Evolutionary conservation across 495 filamentous ascomycete species (phyloP), one percentile per base, ranked within the genome.

Genomic region (Penicillium antarcticum): DNA sequence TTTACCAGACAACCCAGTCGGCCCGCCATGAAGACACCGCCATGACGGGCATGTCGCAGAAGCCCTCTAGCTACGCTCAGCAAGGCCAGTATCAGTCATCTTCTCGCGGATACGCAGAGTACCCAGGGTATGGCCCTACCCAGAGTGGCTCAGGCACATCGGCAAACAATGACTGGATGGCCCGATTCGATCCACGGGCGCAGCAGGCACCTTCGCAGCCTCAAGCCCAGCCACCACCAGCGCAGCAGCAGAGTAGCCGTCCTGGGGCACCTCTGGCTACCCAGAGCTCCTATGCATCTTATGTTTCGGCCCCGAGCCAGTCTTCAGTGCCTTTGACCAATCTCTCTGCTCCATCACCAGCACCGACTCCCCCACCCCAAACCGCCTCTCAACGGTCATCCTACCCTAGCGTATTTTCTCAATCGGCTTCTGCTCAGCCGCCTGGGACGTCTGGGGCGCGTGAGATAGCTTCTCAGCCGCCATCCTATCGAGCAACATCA

Each of bases 101-200:
- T 1, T 63, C 72, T 11, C 71, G 70, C 16, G 35, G 55, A 5
- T 74, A 74, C 37, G 17, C 62, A 9, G 72, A 77, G 2, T 75
- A 74, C 42, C 37, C 59, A n/a, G 54, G 54, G 1, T 74, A 71
- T 34, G 60, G 60, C 2, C 47, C 63, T 29, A 50, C 60, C 7
- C 45, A 61, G 18, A 56, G 58, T 6, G 49, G 62, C 32, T 52
- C 69, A 14, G 62, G 56, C 17, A 42, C 63, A 5, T 54, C 68
- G 14, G 60, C 67, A 16, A 73, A 61, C 41, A 71, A 69, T 47
- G 73, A 77, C 48, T 77, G 73, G 73, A 71, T 77, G 62, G 72
- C 71, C 37, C 66, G 71, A 17, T 75, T 75, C 48, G 73, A 77
- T 46, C 73, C 73, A 16, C 53, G 73, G 23, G 66, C 63, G 14